Base-by-base conservation (phyloP, 2,329 filamentous ascomycete species). In the Elsinoe perseae region DNA sequence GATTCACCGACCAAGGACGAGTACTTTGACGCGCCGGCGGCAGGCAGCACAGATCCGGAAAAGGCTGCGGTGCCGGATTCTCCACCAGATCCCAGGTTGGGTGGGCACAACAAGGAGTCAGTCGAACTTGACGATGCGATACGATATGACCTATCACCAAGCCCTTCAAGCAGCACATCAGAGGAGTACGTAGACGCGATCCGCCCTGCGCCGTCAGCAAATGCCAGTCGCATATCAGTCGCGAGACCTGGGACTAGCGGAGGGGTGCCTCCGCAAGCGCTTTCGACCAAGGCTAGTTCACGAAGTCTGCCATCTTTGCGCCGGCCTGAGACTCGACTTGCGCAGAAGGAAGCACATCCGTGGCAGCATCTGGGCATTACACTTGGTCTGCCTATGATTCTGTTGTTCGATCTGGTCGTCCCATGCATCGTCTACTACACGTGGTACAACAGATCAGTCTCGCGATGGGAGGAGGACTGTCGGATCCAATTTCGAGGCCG, bases 381-480 rank as follows among this genome's bases (percentile, higher is more conserved):
- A 1, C 60, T 68, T 9, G 65, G 65, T 10, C 50, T 64, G 4
- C 65, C 65, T 7, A 65, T 65, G 62, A 64, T 68, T 34, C 40
- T 66, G 12, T 52, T 66, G 14, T 67, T 66, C 61, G 65, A 68
- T 43, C 57, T 68, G 30, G 57, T 67, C 21, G 61, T 68, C 2
- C 65, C 65, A 4, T 64, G 62, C 60, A 66, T 68, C 21, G 63
- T 66, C 28, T 68, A 67, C 61, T 68, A 68, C 56, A 60, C 61
- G 28, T 68, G 65, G 65, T 65, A 63, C 36, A 59, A 64, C 46
- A 60, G 54, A 3, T 59, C 60, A 12, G 44, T 54, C 3, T 34
- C 57, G 8, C 30, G 55, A 20, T 62, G 63, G 61, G 30, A 57
- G 20, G 52, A 56, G 2, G 34, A 62, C 16, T 66, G 64, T 50